phyloP scores from a whole-genome alignment of 2,329 filamentous ascomycete genomes.

The Aspergillus chevalieri region DNA sequence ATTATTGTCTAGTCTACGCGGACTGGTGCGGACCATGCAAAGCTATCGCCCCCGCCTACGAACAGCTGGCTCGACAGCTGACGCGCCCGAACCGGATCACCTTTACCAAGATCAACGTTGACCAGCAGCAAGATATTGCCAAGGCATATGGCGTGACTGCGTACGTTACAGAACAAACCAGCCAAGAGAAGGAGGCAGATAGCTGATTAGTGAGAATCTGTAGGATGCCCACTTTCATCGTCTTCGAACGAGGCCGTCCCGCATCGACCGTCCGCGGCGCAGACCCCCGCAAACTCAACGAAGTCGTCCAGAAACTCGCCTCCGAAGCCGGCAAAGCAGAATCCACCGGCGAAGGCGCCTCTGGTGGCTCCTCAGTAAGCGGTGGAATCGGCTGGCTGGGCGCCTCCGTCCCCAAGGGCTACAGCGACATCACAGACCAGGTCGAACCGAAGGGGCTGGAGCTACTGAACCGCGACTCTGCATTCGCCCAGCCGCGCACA shows the following conservation, averaged over 20 bases:
- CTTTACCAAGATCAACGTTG: conserved; percentile 83
- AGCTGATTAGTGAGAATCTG: conserved; percentile 1
- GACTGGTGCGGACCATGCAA: conserved; percentile 83
- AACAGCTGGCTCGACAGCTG: conserved; percentile 65
- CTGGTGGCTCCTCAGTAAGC: conserved; percentile 23
- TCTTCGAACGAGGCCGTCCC: conserved; percentile 68
- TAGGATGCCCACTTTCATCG: conserved; percentile 83
- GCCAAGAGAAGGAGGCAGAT: background rate
- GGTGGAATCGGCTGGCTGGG: conserved; percentile 62
- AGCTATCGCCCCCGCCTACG: conserved; percentile 74
- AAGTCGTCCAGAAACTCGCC: conserved; percentile 64
- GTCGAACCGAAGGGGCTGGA: conserved; percentile 76
- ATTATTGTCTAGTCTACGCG: conserved; percentile 63
- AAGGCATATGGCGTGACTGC: conserved; percentile 65
- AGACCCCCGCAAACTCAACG: conserved; percentile 63
- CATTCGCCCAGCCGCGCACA: conserved; percentile 64
- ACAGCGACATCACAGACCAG: conserved; percentile 74
- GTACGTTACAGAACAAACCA: conserved; percentile 33
- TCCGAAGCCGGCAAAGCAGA: conserved; percentile 53
- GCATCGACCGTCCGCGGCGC: conserved; percentile 68
- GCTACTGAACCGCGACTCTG: conserved; percentile 77
- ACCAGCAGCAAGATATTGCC: conserved; percentile 68
- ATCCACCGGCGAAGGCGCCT: conserved; percentile 36
- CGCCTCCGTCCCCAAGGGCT: conserved; percentile 68
- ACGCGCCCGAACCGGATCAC: conserved; percentile 67